A percentile compares a stretch with the other conserved stretches of the same genome.
Conservation (phyloP, 352 stramenopile species). For the Phytophthora pluvialis region DNA sequence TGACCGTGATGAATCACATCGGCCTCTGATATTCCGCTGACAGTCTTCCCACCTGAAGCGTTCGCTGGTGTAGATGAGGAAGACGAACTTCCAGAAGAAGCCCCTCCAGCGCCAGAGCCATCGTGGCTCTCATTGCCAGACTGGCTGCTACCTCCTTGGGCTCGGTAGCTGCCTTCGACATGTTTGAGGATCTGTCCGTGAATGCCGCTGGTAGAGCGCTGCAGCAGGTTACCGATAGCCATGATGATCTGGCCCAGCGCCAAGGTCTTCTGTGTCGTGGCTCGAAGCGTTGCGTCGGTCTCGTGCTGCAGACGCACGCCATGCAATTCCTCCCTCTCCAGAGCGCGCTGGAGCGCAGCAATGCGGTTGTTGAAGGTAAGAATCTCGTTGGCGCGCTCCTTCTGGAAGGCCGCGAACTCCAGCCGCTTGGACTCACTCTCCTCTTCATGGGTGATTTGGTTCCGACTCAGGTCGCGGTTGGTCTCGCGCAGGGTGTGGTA, state of each 20-base stretch:
- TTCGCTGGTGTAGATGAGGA: constrained; percentile 18
- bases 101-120: constrained; percentile 6
- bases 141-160: constrained; percentile 25
- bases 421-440: constrained; percentile 87
- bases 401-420: constrained; percentile 87
- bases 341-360: constrained; percentile 79
- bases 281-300: constrained; percentile 86
- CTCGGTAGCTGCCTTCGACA: constrained; percentile 60
- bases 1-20: constrained; percentile 89
- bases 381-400: constrained; percentile 93
- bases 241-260: constrained; percentile 92
- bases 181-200: constrained; percentile 91
- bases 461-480: constrained; percentile 81
- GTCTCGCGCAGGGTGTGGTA: constrained; percentile 93
- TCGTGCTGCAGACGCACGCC: constrained; percentile 88
- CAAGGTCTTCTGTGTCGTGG: constrained; percentile 91
- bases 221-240: constrained; percentile 85
- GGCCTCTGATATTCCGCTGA: constrained; percentile 69
- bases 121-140: constrained; percentile 25
- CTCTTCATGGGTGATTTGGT: constrained; percentile 83
- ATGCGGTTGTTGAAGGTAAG: constrained; percentile 93
- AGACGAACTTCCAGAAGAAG: constrained; percentile 8
- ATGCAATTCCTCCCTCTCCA: constrained; percentile 74
- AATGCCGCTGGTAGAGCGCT: constrained; percentile 84
- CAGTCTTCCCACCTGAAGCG: constrained; percentile 7